Conservation (phyloP, 1,284 basidiomycete species). For the Leccinum insolens region DNA sequence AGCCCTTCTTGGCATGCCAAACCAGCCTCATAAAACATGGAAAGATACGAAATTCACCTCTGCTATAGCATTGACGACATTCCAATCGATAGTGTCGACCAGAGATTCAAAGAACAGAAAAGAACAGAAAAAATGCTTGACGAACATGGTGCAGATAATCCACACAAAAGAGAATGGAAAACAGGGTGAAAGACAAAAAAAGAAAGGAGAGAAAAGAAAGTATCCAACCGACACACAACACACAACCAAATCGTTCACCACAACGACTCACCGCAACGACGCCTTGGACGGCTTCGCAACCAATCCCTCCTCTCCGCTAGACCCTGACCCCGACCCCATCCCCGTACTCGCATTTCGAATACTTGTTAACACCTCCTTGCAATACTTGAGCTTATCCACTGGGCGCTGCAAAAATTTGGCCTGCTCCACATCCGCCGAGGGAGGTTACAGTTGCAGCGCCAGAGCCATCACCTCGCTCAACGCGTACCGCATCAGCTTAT, state of each 20-base stretch:
- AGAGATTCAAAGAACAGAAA: too few relatives aligned
- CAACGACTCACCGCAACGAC: conserved; percentile 17
- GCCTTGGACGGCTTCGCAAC: conserved; percentile 21
- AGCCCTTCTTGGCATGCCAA: too few relatives aligned
- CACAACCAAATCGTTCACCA: neutral
- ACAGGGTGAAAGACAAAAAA: too few relatives aligned
- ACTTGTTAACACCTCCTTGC: conserved; percentile 74
- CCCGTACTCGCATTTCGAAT: conserved; percentile 49
- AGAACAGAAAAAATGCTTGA: too few relatives aligned
- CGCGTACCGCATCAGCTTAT: conserved; percentile 75
- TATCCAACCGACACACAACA: neutral
- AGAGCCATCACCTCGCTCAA: conserved; percentile 74
- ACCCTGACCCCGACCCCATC: neutral
- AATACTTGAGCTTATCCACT: conserved; percentile 80
- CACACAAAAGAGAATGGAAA: too few relatives aligned
- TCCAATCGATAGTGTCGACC: too few relatives aligned
- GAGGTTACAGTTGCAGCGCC: conserved; percentile 48
- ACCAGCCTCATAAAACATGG: too few relatives aligned
- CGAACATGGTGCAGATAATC: too few relatives aligned
- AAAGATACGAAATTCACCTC: too few relatives aligned
- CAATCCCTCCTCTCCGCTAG: conserved; percentile 15
- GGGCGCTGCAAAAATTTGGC: conserved; percentile 65
- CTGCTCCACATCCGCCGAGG: conserved; percentile 49
- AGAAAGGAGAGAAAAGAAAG: neutral
- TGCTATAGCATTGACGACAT: too few relatives aligned